phyloP scores from a whole-genome alignment of 1,284 basidiomycete species.

The Anthracocystis panici-leucophaei region DNA sequence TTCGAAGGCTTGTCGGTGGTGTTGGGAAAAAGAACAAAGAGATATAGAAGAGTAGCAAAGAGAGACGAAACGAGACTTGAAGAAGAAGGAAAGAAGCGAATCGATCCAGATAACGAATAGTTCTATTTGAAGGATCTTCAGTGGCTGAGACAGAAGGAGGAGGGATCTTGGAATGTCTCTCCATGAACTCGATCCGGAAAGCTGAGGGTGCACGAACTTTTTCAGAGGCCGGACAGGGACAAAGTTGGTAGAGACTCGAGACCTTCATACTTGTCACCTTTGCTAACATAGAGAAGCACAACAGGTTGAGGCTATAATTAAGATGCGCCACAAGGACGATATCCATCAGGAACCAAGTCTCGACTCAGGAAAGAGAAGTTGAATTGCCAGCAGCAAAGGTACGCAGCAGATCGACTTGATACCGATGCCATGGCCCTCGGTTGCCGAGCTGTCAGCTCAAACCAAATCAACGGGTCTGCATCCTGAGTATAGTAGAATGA shows the following conservation, averaged over 20 bases:
- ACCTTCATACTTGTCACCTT: neutral
- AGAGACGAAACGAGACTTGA: neutral
- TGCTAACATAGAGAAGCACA: neutral
- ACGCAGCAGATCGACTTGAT: neutral
- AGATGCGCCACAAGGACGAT: neutral
- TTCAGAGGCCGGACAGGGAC: neutral
- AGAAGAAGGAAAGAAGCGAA: neutral
- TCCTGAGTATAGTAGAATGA: too few species aligned
- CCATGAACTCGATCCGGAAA: neutral
- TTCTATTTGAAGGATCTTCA: neutral
- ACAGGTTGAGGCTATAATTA: too few species aligned
- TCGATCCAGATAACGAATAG: neutral
- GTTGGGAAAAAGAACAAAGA: neutral
- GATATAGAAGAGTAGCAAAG: neutral
- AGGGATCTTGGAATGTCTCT: neutral
- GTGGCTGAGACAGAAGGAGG: neutral
- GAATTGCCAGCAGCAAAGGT: neutral
- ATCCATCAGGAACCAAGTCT: neutral
- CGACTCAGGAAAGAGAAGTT: neutral
- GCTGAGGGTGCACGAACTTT: too few species aligned
- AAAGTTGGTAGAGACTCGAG: neutral
- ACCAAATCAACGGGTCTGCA: neutral
- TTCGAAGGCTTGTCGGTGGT: conserved; percentile 22
- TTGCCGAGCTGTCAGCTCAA: neutral
- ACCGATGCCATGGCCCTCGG: neutral